phyloP scores from a whole-genome alignment of 495 filamentous ascomycete genomes.

The Penicillium antarcticum region DNA sequence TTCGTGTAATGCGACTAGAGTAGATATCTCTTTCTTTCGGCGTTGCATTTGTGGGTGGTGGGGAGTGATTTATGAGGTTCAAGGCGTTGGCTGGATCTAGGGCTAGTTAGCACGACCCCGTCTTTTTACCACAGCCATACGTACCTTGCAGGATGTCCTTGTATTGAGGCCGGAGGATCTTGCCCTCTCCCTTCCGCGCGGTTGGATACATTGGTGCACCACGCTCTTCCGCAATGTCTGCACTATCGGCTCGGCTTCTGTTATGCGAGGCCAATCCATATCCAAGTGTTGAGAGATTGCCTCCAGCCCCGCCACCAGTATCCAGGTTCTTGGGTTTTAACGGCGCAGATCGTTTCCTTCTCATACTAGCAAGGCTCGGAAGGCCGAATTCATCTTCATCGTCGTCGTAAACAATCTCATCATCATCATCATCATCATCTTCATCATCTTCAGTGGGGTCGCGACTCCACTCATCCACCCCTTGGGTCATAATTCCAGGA shows the following conservation, averaged over 20 bases:
- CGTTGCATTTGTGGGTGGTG: conserved; percentile 68
- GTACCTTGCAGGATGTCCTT: conserved; percentile 86
- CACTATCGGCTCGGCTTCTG: conserved; percentile 65
- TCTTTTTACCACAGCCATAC: conserved; percentile 5
- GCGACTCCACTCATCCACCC: conserved; percentile 71
- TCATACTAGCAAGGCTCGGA: conserved; percentile 85
- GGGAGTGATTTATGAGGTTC: conserved; percentile 86
- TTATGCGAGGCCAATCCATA: conserved; percentile 28
- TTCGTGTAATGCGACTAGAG: conserved; percentile 82
- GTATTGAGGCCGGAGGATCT: conserved; percentile 94
- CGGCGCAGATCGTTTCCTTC: conserved; percentile 57
- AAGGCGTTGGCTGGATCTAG: conserved; percentile 91
- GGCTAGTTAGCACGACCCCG: conserved; percentile 6
- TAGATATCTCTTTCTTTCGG: conserved; percentile 84
- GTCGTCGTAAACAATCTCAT: conserved; percentile 73
- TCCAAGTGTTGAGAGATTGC: conserved; percentile 30
- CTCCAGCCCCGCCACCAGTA: conserved; percentile 35
- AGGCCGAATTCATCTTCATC: conserved; percentile 95
- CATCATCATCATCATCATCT: conserved; percentile 56
- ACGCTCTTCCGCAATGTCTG: conserved; percentile 87
- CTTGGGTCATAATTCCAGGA: conserved; percentile 69
- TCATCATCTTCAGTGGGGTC: conserved; percentile 50
- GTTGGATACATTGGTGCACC: conserved; percentile 84
- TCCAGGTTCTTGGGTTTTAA: conserved; percentile 42
- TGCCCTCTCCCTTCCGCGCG: conserved; percentile 82